Base-by-base conservation (phyloP, 2,329 filamentous ascomycete species). In the Fusarium citri region DNA sequence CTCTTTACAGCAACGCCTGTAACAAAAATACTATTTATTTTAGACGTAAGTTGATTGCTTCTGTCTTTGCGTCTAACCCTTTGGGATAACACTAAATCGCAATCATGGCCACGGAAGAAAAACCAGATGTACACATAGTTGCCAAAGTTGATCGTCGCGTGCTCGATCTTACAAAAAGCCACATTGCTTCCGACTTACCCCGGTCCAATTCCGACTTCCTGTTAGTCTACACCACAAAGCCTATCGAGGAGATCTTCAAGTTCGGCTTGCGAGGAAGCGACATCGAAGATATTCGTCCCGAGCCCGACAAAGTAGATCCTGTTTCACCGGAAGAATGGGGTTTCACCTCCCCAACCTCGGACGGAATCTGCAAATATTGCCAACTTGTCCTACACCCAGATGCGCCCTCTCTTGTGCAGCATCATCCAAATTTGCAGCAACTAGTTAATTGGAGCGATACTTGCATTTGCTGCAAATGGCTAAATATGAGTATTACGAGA, bases 301-400 rank as follows among this genome's bases (percentile, higher is more conserved):
- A 20, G 0, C 58, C 60, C 0, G 28, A 43, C 1, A 7, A n/a
- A 2, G 15, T 26, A 0, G 23, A 31, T 1, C 9, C 60, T 0
- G 25, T 8, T 1, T 20, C 1, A 9, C 60, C 60, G 3, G 58
- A 63, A 8, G 48, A 45, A 1, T 56, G 60, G 49, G 58, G 58
- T 2, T 64, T 63, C 4, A 63, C 20, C 6, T 40, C 20, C 4
- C 12, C 49, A 3, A 64, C 43, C 6, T 10, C 37, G 7, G 60
- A 49, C 2, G 60, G 58, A 1, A 20, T 63, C 6, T 63, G 60
- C 30, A 64, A 64, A 47, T 56, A 56, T 12, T 63, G 60, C 0
- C 58, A 63, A 9, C 49, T 64, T 1, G 43, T 64, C 14, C 20
- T 64, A 12, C 37, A 56, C 6, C 43, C 58, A 10, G 43, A 64